Percentiles rank a stretch among this genome's conserved stretches.
Conservation (phyloP, 192 early-diverging fungal species). For the Paraglomus occultum region DNA sequence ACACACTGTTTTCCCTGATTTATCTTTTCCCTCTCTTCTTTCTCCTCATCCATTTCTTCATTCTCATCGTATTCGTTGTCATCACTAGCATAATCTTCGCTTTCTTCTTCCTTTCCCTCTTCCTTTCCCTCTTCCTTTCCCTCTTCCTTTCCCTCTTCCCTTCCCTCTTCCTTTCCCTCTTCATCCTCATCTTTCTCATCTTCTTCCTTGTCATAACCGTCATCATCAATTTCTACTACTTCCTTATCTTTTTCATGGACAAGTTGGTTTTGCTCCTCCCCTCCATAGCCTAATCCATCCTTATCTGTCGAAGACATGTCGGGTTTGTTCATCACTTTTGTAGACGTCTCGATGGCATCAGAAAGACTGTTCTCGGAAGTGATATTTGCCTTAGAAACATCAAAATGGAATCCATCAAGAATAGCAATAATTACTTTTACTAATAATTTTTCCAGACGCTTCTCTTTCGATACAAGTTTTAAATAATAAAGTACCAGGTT, state of each 20-base stretch:
- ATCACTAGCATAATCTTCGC: background rate
- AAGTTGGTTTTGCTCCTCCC: slow-evolving; percentile 18
- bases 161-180: slow-evolving; percentile 29
- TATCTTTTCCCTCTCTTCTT: slow-evolving; percentile 34
- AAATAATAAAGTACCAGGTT: slow-evolving; percentile 71
- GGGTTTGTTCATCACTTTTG: slow-evolving; percentile 26
- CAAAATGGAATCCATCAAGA: slow-evolving; percentile 92
- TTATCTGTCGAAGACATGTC: slow-evolving; percentile 25
- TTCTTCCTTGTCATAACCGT: slow-evolving; percentile 32
- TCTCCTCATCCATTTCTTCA: slow-evolving; percentile 37
- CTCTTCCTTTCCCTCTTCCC: slow-evolving; percentile 31
- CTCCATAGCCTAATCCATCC: slow-evolving; percentile 38
- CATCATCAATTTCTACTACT: slow-evolving; percentile 30
- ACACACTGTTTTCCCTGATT: slow-evolving; percentile 39
- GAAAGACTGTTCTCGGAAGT: slow-evolving; percentile 37
- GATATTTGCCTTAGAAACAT: slow-evolving; percentile 61
- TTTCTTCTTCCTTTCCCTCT: background rate
- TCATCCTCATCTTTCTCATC: slow-evolving; percentile 33
- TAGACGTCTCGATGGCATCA: slow-evolving; percentile 23
- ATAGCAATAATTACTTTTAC: slow-evolving; percentile 78
- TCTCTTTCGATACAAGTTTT: slow-evolving; percentile 57
- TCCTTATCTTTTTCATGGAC: slow-evolving; percentile 35
- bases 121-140: slow-evolving; percentile 33
- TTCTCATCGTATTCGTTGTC: slow-evolving; percentile 26
- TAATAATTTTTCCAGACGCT: slow-evolving; percentile 77